These are phyloP conservation scores for Fusarium globosum DNA, from an alignment of 2,329 filamentous ascomycete genomes.

Conservation along the genomic window DNA sequence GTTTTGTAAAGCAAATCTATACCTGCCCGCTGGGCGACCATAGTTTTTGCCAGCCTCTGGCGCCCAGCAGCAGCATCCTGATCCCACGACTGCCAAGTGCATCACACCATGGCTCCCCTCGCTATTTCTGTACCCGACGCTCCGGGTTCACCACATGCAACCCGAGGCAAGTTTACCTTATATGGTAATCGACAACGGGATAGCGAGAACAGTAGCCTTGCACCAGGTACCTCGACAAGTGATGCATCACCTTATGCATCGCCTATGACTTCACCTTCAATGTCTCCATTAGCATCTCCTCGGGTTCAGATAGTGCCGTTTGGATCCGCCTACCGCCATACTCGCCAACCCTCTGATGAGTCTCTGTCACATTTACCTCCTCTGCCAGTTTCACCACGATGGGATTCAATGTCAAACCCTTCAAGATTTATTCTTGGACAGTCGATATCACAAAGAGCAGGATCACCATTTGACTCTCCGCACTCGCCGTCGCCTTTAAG, in stretches of 20 bases:
- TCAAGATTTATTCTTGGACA: conserved; percentile 44
- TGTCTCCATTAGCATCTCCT: conserved; percentile 39
- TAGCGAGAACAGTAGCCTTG: conserved; percentile 34
- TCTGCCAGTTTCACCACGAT: conserved; percentile 55
- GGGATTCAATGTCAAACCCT: conserved; percentile 55
- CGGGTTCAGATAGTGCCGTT: conserved; percentile 40
- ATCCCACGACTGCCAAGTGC: conserved; percentile 14
- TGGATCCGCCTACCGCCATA: conserved; percentile 37
- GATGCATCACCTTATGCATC: conserved; percentile 43
- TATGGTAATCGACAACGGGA: conserved; percentile 36
- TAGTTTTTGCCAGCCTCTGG: conserved; percentile 35
- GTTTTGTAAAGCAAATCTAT: conserved; percentile 12
- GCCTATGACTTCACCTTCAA: conserved; percentile 34
- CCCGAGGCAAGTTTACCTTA: conserved; percentile 36
- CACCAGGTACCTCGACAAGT: conserved; percentile 30
- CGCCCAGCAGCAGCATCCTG: conserved; percentile 38
- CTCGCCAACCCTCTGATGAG: conserved; percentile 37
- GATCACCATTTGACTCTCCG: conserved; percentile 42
- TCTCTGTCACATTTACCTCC: conserved; percentile 48
- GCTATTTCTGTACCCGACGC: conserved; percentile 37
- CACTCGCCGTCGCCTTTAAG: conserved; percentile 43
- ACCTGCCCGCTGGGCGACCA: conserved; percentile 40
- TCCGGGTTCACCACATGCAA: conserved; percentile 35
- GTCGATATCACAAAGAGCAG: conserved; percentile 34
- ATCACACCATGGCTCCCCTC: conserved; percentile 36